Evolutionary conservation across 345 rosid species (phyloP), one percentile per base, ranked within the genome.

Genomic region (Microthlaspi erraticum): DNA sequence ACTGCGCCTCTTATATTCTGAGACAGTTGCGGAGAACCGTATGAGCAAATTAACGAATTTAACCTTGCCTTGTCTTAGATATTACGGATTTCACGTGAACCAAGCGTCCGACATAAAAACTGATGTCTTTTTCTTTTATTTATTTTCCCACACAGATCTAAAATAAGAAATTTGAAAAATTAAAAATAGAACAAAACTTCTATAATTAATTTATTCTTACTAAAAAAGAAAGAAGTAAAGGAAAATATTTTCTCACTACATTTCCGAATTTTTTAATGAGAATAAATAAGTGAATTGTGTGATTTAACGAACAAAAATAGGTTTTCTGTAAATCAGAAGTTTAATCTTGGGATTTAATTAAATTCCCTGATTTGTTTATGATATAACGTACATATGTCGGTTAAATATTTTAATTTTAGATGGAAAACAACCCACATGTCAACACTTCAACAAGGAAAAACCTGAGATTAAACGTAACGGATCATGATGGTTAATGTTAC

Each of bases 11-110:
- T 69, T 76, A 69, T 76, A 69, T 49, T 56, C 6, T 13, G 61
- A 76, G 79, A 76, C 65, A 69, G 71, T 70, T 63, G 18, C 71
- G 79, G 79, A 70, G 71, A 76, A 76, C 71, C 79, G 32, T 70
- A 48, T 17, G 33, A 5, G 7, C 0, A 1, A 18, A 63, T 45
- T 56, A 49, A 56, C 75, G 0, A 5, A 1, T 29, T 32, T 64
- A 63, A 66, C 79, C 75, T 57, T 12, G 4, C 1, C 2, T 7
- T 39, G 43, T 43, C n/a, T 18, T 52, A 5, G 42, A 16, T 74
- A 52, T 74, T 67, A 51, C 66, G 10, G 73, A 18, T 67, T 45
- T 74, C 73, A 66, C 77, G 77, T 65, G 77, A 73, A 14, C 43
- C 7, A 5, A 48, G 71, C 52, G 44, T 73, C 72, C 77, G 77